Evolutionary conservation across 2,329 filamentous ascomycete species (phyloP), one percentile per base, ranked within the genome.

Genomic region (Fusarium sambucinum): DNA sequence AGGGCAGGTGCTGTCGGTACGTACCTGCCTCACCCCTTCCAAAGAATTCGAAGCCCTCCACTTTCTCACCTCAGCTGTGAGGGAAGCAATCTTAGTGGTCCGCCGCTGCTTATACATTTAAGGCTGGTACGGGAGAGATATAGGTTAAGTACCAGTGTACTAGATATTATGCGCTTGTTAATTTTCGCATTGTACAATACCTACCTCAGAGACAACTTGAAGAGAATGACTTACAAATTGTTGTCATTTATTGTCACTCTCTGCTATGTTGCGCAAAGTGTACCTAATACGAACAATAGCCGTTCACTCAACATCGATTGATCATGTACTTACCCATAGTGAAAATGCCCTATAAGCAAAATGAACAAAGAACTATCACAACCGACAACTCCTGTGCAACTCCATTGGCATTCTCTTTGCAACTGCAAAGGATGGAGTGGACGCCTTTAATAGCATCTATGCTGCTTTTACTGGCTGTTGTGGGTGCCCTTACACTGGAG

Each of bases 401-500:
- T 63, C 44, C 48, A 52, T 56, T 68, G 46, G 38, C 16, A 13
- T 51, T 44, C 21, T 12, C 19, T 41, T 25, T 12, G 17, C 35
- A 38, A 37, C 19, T 42, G 46, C 53, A 32, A 47, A 46, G 14
- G 29, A n/a, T n/a, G n/a, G n/a, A n/a, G n/a, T n/a, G n/a, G n/a
- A 55, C 10, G 6, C 25, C 21, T 42, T 46, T 30, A 27, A n/a
- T 19, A 25, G 3, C 29, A n/a, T 53, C 38, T 58, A 30, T 38
- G n/a, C 40, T 37, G 40, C 25, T 64, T 37, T 30, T 41, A 55
- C 54, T 66, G 25, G 29, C 44, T 45, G 16, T 29, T 27, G 47
- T 32, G 44, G 41, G 32, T 63, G 41, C 55, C 72, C 72, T 59
- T 68, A 72, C 59, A 64, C 10, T 55, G 40, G 25, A 50, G 67